phyloP scores from a whole-genome alignment of 2,329 filamentous ascomycete species.

The Hawksworthiomyces lignivorus region DNA sequence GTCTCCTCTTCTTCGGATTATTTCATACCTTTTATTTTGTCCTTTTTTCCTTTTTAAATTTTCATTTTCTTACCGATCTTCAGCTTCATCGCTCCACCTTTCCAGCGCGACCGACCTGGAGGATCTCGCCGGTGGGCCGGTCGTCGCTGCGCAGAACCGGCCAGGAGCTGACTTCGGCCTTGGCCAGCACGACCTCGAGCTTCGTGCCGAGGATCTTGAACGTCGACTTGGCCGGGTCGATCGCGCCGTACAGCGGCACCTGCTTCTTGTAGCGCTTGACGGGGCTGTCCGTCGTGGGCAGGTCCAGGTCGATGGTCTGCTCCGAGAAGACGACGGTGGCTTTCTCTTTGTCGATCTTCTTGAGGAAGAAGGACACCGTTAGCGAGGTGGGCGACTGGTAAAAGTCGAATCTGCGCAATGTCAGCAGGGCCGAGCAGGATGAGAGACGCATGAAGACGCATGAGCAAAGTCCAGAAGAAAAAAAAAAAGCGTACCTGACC shows the following conservation, averaged over 20 bases:
- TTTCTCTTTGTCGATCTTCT: conserved; percentile 84
- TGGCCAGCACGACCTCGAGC: conserved; percentile 67
- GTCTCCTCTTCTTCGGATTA: neutral
- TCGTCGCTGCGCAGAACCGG: conserved; percentile 78
- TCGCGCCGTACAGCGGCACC: conserved; percentile 67
- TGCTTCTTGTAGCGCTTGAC: conserved; percentile 70
- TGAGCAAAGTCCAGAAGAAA: neutral
- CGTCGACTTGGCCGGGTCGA: conserved; percentile 66
- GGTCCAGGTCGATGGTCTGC: conserved; percentile 62
- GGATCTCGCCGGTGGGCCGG: conserved; percentile 60
- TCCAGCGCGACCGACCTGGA: conserved; percentile 80
- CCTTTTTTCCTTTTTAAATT: neutral
- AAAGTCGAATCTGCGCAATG: conserved; percentile 82
- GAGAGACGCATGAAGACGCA: no score
- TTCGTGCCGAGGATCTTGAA: conserved; percentile 86
- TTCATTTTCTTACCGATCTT: neutral
- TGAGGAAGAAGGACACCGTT: conserved; percentile 88
- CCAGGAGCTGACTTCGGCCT: conserved; percentile 73
- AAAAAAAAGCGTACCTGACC: conserved; percentile 52
- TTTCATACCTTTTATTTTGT: neutral
- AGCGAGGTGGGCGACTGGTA: conserved; percentile 85
- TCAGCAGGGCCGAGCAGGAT: no score
- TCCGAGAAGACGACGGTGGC: conserved; percentile 64
- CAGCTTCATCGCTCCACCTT: conserved; percentile 18
- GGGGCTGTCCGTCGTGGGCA: conserved; percentile 71